phyloP scores from a whole-genome alignment of 1,284 basidiomycete species.

The Megacollybia platyphylla region DNA sequence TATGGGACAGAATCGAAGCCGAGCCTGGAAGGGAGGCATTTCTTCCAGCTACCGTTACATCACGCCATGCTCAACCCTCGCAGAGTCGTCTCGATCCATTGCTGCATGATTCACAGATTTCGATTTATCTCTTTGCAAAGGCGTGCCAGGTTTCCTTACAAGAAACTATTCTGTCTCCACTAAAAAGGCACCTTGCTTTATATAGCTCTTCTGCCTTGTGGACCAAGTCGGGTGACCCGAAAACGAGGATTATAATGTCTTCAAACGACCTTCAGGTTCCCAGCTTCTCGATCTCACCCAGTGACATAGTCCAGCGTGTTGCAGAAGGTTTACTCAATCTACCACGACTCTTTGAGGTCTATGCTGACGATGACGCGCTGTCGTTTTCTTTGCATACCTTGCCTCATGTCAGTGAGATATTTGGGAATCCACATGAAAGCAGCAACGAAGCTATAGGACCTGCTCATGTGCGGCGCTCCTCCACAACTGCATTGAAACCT shows the following conservation, averaged over 20 bases:
- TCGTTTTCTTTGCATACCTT: slow-evolving; percentile 79
- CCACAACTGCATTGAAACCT: slow-evolving; percentile 1
- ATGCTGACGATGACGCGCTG: slow-evolving; percentile 86
- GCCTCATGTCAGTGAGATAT: slow-evolving; percentile 23
- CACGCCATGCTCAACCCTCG: slow-evolving; percentile 8
- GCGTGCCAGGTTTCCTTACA: slow-evolving; percentile 72
- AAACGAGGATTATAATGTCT: slow-evolving; percentile 22
- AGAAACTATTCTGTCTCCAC: slow-evolving; percentile 72
- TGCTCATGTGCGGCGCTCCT: background rate
- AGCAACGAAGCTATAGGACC: background rate
- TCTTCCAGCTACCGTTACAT: slow-evolving; percentile 4
- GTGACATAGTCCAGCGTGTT: slow-evolving; percentile 77
- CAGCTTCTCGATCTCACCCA: slow-evolving; percentile 87
- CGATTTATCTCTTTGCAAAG: slow-evolving; percentile 58
- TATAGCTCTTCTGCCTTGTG: slow-evolving; percentile 69
- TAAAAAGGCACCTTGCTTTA: slow-evolving; percentile 60
- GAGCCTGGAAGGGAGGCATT: slow-evolving; percentile 16
- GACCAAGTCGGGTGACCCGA: slow-evolving; percentile 38
- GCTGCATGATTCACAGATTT: slow-evolving; percentile 41
- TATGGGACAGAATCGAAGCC: slow-evolving; percentile 43
- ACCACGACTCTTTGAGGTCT: slow-evolving; percentile 87
- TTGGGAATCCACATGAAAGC: background rate
- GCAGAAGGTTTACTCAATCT: slow-evolving; percentile 91
- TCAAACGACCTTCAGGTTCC: slow-evolving; percentile 73
- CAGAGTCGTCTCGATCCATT: slow-evolving; percentile 23